Evolutionary conservation across 352 stramenopile species (phyloP), one percentile per base, ranked within the genome.

Genomic region (Phytophthora sansomeana): DNA sequence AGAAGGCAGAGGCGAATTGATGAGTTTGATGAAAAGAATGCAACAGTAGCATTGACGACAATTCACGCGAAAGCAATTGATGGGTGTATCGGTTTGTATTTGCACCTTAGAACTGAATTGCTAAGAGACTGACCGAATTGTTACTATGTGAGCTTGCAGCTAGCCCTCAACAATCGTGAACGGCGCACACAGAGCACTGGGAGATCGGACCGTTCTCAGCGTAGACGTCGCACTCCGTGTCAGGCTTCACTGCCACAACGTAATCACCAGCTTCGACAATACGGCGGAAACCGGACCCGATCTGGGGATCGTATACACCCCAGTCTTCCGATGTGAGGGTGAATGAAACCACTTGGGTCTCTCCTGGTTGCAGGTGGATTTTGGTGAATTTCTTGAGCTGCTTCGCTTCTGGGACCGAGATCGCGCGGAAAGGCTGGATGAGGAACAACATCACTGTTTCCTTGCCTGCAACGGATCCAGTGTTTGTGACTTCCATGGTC

Each of bases 401-500:
- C 60, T 94, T 96, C 42, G 76, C 78, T 58, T 95, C 87, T 1
- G 88, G 85, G 16, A 93, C 78, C 1, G 83, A 81, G 24, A 89
- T 84, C 26, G 52, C 10, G 21, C 83, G 85, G 43, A 76, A 85
- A 24, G 80, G 78, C 48, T 91, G 85, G 7, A 81, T 87, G 48
- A 96, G 78, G 29, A 97, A 92, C 28, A 96, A 41, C 61, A 96
- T 83, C 35, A 94, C 78, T 0, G 77, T 89, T 54, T 96, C 86
- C 33, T 94, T 90, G n/a, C 87, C 87, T 36, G 66, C 70, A 8
- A 67, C 50, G 3, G 48, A 35, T 10, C 89, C 90, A 6, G 72
- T 74, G 75, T 96, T 97, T 11, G 69, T 87, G 46, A 97, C 88
- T 11, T 65, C 74, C 50, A 95, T 72, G 7, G 48, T 85, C 29